Percentiles rank a stretch among this genome's conserved stretches.
Conservation (phyloP, 2,329 filamentous ascomycete species). For the Talaromyces piceae region DNA sequence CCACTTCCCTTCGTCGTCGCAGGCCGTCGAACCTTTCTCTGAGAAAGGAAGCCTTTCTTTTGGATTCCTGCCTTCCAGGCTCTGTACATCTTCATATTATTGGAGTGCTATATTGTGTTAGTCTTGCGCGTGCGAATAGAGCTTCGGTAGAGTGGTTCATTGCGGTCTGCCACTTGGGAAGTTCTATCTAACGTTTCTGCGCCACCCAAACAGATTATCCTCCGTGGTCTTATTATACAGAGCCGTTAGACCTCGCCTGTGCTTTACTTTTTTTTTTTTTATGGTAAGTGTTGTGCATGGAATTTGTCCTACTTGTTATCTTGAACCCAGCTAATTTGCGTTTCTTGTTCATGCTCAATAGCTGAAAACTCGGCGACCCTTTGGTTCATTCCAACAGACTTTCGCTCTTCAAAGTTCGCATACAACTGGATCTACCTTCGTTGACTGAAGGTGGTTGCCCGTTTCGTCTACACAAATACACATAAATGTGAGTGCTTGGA, state of each 20-base stretch:
- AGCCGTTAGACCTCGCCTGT: conserved; percentile 1
- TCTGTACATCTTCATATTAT: conserved; percentile 10
- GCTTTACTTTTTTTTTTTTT: conserved; percentile 1
- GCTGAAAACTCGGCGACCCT: neutral
- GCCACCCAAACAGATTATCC: conserved; percentile 1
- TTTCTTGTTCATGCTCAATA: too few species aligned
- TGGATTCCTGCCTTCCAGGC: neutral
- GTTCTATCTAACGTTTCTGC: neutral
- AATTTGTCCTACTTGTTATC: neutral
- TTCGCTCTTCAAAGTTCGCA: neutral
- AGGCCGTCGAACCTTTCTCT: conserved; percentile 8
- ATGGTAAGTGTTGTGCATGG: neutral
- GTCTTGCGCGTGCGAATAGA: conserved; percentile 8
- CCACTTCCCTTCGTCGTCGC: conserved; percentile 8
- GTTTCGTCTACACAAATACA: neutral
- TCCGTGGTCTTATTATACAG: neutral
- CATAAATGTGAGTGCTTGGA: neutral
- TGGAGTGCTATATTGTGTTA: neutral
- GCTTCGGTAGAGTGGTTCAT: conserved; percentile 8
- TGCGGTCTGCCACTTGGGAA: neutral
- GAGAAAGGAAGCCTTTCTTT: too few species aligned
- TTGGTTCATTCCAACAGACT: too few species aligned
- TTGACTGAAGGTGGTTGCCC: neutral
- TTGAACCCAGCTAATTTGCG: neutral
- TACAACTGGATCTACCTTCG: neutral